phyloP scores from a whole-genome alignment of 495 filamentous ascomycete genomes.

The Trichoderma erinaceum region DNA sequence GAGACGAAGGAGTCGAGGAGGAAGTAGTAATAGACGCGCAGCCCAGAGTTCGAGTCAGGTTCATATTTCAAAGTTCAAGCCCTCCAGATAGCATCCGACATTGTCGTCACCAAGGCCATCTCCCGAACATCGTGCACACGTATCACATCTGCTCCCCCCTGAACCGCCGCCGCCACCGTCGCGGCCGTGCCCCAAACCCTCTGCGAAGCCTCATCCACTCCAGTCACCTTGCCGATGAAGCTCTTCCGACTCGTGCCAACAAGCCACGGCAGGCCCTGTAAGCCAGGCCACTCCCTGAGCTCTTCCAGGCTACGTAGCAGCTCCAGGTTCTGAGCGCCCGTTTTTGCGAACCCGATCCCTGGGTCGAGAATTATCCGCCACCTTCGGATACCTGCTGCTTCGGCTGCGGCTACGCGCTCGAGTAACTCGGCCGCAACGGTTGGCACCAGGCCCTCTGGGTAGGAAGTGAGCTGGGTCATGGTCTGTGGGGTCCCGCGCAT shows the following conservation, averaged over 20 bases:
- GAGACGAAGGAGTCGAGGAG: not conserved
- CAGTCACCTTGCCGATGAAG: slow-evolving; percentile 80
- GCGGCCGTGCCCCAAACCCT: slow-evolving; percentile 83
- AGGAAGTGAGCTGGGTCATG: slow-evolving; percentile 65
- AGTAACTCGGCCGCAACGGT: slow-evolving; percentile 65
- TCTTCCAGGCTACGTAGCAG: slow-evolving; percentile 61
- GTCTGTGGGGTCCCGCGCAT: slow-evolving; percentile 85
- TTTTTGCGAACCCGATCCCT: slow-evolving; percentile 90
- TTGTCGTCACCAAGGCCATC: slow-evolving; percentile 80
- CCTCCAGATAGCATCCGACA: slow-evolving; percentile 88
- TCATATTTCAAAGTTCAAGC: slow-evolving; percentile 22
- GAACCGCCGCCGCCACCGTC: slow-evolving; percentile 78
- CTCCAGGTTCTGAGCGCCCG: slow-evolving; percentile 69
- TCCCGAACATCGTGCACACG: slow-evolving; percentile 89
- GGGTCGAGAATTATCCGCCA: slow-evolving; percentile 97
- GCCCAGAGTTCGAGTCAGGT: not conserved
- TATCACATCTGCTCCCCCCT: slow-evolving; percentile 91
- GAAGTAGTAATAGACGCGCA: not conserved
- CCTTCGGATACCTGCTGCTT: slow-evolving; percentile 73
- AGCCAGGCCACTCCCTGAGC: slow-evolving; percentile 54
- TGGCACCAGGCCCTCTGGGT: slow-evolving; percentile 67
- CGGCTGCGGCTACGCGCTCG: slow-evolving; percentile 64
- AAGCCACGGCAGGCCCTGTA: slow-evolving; percentile 78
- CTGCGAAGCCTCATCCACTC: slow-evolving; percentile 52
- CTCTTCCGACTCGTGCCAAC: slow-evolving; percentile 84